Evolutionary conservation across 164 flowering plant species (phyloP).

Genomic region (Sedum album): DNA sequence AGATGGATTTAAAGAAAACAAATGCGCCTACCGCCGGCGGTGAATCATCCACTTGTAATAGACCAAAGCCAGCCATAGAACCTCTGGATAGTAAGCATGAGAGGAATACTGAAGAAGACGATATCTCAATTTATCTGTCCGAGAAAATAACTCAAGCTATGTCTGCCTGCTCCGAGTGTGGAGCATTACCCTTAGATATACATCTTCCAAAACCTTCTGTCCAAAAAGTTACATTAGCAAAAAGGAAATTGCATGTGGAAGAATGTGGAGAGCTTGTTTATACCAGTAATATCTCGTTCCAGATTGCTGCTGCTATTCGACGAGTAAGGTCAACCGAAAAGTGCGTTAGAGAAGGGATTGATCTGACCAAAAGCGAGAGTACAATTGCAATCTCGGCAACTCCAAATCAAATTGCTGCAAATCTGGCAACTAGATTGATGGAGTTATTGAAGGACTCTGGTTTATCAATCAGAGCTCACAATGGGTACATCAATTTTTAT

Average conservation of each 20-base stretch:
- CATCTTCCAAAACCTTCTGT: conserved; percentile 62
- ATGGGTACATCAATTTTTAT: conserved; percentile 80
- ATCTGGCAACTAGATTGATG: conserved; percentile 29
- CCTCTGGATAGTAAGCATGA: conserved; percentile 18
- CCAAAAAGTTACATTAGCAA: conserved; percentile 50
- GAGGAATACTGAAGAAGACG: conserved; percentile 32
- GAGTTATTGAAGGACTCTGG: conserved; percentile 23
- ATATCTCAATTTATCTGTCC: conserved; percentile 32
- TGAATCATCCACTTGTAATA: conserved; percentile 14
- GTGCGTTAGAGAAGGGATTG: conserved; percentile 15
- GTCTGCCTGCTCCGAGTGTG: conserved; percentile 24
- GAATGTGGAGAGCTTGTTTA: conserved; percentile 56
- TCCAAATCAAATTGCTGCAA: conserved; percentile 55
- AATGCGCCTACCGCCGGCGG: conserved; percentile 19
- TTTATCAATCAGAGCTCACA: conserved; percentile 58
- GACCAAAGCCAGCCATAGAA: conserved; percentile 23
- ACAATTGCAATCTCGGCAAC: conserved; percentile 13
- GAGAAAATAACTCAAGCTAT: conserved; percentile 42
- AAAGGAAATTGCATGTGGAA: conserved; percentile 39
- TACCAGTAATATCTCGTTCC: conserved; percentile 74
- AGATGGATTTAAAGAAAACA: conserved; percentile 22
- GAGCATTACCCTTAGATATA: conserved; percentile 34
- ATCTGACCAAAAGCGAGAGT: neutral
- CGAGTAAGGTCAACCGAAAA: conserved; percentile 26
- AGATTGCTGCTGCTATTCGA: conserved; percentile 57